Evolutionary conservation across 2,329 filamentous ascomycete genomes (phyloP).

Genomic region (Trichoderma oligosporum): DNA sequence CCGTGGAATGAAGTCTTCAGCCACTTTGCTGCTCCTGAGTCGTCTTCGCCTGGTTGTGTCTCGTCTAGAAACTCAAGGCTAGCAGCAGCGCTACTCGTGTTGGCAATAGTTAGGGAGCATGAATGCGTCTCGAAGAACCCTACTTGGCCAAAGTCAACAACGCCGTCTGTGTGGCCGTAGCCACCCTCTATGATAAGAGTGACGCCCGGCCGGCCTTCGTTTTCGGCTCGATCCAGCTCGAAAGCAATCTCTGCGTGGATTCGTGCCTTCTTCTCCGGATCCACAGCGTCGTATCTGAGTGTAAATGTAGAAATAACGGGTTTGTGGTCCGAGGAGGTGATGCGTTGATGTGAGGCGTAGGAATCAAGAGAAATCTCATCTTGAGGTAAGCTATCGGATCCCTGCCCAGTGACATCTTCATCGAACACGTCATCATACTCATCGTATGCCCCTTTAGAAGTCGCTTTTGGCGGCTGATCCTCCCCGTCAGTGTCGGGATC

Average conservation of each 20-base stretch:
- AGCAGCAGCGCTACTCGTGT: slow-evolving; percentile 80
- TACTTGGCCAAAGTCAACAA: slow-evolving; percentile 75
- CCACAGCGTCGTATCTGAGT: slow-evolving; percentile 79
- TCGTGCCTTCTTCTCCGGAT: slow-evolving; percentile 77
- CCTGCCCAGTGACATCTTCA: slow-evolving; percentile 43
- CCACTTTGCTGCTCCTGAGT: slow-evolving; percentile 52
- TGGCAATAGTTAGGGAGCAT: slow-evolving; percentile 77
- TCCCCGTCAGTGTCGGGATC: slow-evolving; percentile 73
- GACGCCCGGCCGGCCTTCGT: slow-evolving; percentile 78
- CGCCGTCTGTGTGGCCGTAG: slow-evolving; percentile 44
- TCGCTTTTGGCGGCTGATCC: slow-evolving; percentile 34
- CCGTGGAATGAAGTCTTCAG: slow-evolving; percentile 62
- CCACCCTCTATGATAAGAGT: slow-evolving; percentile 72
- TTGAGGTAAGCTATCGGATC: slow-evolving; percentile 55
- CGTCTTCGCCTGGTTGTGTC: slow-evolving; percentile 42
- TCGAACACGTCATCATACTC: slow-evolving; percentile 53
- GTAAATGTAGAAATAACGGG: slow-evolving; percentile 80
- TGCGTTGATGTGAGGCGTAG: slow-evolving; percentile 84
- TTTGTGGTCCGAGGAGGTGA: slow-evolving; percentile 94
- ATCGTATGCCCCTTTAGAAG: slow-evolving; percentile 51
- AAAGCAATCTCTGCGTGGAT: slow-evolving; percentile 83
- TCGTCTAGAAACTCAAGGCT: slow-evolving; percentile 76
- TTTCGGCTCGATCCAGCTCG: slow-evolving; percentile 85
- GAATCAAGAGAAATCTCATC: slow-evolving; percentile 56
- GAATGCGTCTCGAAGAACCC: slow-evolving; percentile 63